Evolutionary conservation across 2,329 filamentous ascomycete genomes (phyloP), one percentile per base, ranked within the genome.

Genomic region (Nemania abortiva): DNA sequence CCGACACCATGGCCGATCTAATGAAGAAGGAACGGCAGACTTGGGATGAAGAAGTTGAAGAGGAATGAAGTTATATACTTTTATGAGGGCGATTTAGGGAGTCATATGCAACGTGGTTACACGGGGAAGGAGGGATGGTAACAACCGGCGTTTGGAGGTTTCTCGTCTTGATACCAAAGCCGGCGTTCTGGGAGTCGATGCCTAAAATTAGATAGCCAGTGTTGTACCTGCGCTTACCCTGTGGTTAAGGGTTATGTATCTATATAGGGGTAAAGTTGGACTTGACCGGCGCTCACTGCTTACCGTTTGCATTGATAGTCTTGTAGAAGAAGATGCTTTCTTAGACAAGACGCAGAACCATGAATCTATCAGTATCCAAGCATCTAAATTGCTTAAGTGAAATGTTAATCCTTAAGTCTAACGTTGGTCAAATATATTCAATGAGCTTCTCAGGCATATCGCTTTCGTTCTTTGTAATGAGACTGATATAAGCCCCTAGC

Each of bases 41-140:
- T 39, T 95, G 92, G 91, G 93, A 93, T 74, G 92, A 92, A 74
- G 93, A 93, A 74, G 90, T 90, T 70, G 92, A 94, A 70, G 92
- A 90, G 68, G 86, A 88, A 71, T 86, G 58, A 68, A 31, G 49
- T 20, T 2, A 7, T 39, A 6, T 49, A 27, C 58, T 24, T 60
- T 52, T 13, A 54, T 27, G 50, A 24, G 10, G 3, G 39, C 11
- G 15, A 31, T 49, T 57, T 53, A 37, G 13, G 31, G 24, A 52
- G 66, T 47, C 37, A n/a, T 37, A 22, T 57, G 9, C 37, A 18
- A 49, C 13, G 39, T 27, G 58, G 15, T 47, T 27, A 39, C 27
- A 63, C 24, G 6, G 18, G 11, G 11, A 24, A 49, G 13, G 27
- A 20, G 31, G 49, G 20, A 10, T n/a, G 31, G 47, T 7, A 56